Conservation (phyloP, 305 asterid genomes). For the Lippia alba region DNA sequence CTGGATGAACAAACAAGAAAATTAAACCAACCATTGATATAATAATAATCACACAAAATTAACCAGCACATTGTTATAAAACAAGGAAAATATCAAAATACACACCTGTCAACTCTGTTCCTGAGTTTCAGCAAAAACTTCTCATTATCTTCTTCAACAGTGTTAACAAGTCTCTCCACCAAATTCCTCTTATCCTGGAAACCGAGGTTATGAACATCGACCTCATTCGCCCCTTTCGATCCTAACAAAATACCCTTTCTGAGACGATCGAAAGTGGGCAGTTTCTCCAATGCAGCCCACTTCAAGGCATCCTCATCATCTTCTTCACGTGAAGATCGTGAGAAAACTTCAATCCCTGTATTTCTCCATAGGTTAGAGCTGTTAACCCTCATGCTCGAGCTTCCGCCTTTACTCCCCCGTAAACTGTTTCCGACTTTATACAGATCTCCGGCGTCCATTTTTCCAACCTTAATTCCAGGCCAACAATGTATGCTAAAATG, state of each 20-base stretch:
- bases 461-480: neutral
- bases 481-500: neutral
- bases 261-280: slow-evolving; percentile 69
- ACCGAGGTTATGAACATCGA: slow-evolving; percentile 52
- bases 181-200: slow-evolving; percentile 51
- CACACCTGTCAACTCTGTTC: slow-evolving; percentile 60
- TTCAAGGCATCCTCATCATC: slow-evolving; percentile 68
- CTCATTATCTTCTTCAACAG: slow-evolving; percentile 66
- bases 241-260: slow-evolving; percentile 63
- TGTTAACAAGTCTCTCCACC: slow-evolving; percentile 55
- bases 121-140: slow-evolving; percentile 63
- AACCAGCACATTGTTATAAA: neutral
- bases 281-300: slow-evolving; percentile 69
- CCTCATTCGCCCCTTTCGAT: slow-evolving; percentile 58
- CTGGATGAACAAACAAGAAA: slow-evolving; percentile 31
- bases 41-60: neutral
- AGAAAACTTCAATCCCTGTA: slow-evolving; percentile 47
- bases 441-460: slow-evolving; percentile 47
- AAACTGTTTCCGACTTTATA: slow-evolving; percentile 43
- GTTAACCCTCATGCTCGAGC: slow-evolving; percentile 32
- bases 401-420: slow-evolving; percentile 33
- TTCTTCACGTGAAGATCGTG: slow-evolving; percentile 56
- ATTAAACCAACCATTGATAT: neutral
- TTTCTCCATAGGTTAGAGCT: slow-evolving; percentile 57
- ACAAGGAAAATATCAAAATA: neutral